Conservation (phyloP, 495 filamentous ascomycete species). For the Xylaria scruposa region DNA sequence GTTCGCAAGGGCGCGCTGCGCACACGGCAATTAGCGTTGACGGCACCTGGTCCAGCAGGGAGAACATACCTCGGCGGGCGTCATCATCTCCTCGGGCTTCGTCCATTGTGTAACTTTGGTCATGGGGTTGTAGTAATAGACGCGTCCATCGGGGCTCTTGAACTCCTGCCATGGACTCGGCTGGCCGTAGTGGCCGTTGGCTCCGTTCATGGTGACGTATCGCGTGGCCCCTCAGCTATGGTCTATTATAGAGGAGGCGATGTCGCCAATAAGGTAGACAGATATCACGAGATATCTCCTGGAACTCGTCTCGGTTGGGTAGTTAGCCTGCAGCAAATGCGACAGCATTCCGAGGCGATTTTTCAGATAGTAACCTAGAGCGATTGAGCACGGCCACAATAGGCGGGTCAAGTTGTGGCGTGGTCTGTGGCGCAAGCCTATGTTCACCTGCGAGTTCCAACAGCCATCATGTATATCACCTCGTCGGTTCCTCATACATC, state of each 20-base stretch:
- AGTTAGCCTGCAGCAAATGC: constrained; percentile 6
- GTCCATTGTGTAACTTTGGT: constrained; percentile 94
- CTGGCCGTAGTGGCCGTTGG: constrained; percentile 60
- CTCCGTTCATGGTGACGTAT: constrained; percentile 63
- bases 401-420: neutral
- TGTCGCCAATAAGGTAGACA: neutral
- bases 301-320: constrained; percentile 1
- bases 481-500: neutral
- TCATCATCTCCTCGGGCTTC: constrained; percentile 91
- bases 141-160: constrained; percentile 78
- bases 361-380: neutral
- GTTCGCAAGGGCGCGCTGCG: constrained; percentile 76
- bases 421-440: neutral
- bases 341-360: constrained; percentile 19
- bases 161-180: constrained; percentile 81
- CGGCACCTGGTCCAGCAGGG: constrained; percentile 17
- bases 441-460: neutral
- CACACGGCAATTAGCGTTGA: constrained; percentile 24
- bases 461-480: neutral
- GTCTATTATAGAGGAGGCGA: neutral
- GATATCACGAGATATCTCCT: neutral
- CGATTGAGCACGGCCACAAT: neutral
- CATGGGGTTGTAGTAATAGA: constrained; percentile 91
- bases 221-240: neutral
- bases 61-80: constrained; percentile 74